phyloP scores from a whole-genome alignment of 2,329 filamentous ascomycete genomes.

The Xylaria sp. region DNA sequence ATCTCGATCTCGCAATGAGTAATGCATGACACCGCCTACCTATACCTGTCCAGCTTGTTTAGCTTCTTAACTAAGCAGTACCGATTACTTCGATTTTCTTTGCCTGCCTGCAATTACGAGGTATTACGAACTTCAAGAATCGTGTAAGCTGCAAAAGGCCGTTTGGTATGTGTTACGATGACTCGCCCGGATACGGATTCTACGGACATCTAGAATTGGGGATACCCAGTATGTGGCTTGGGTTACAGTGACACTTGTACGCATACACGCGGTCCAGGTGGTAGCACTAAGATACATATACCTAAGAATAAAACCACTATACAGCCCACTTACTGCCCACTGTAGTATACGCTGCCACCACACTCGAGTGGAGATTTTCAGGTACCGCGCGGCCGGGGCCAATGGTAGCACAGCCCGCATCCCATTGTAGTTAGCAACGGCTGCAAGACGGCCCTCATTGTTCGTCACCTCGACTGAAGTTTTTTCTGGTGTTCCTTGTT shows the following conservation, averaged over 20 bases:
- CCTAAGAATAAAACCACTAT: slow-evolving; percentile 8
- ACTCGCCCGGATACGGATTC: background rate
- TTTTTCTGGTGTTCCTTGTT: slow-evolving; percentile 29
- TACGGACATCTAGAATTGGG: background rate
- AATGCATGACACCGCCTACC: background rate
- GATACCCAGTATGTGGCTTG: background rate
- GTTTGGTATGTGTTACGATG: background rate
- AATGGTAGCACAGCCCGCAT: slow-evolving; percentile 44
- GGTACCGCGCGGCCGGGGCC: slow-evolving; percentile 47
- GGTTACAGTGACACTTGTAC: background rate
- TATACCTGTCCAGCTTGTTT: background rate
- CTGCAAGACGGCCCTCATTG: slow-evolving; percentile 42
- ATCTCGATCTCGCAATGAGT: slow-evolving; percentile 8
- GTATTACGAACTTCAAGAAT: background rate
- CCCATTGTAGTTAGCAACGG: slow-evolving; percentile 44
- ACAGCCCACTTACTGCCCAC: background rate
- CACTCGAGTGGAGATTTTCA: slow-evolving; percentile 40
- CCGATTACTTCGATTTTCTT: background rate
- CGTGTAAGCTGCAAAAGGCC: background rate
- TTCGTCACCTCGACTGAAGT: slow-evolving; percentile 38
- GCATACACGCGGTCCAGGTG: background rate
- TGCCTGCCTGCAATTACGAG: background rate
- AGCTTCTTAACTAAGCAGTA: background rate
- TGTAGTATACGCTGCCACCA: background rate
- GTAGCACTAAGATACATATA: background rate